phyloP scores from a whole-genome alignment of 2,329 filamentous ascomycete genomes.

The Claviceps spartinae region DNA sequence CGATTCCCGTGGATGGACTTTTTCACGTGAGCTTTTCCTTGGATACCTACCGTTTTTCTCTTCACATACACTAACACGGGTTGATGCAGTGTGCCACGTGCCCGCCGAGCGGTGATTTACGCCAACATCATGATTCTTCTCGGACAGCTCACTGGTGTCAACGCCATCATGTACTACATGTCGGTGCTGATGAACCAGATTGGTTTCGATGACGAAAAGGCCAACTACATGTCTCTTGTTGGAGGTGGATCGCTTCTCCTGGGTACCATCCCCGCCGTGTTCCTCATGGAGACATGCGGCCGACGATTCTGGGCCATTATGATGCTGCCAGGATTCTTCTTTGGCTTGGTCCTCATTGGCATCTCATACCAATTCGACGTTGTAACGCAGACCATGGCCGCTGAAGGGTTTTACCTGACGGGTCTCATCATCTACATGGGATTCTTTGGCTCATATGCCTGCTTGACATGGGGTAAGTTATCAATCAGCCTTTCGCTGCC shows the following conservation, averaged over 20 bases:
- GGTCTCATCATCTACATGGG: conserved; percentile 56
- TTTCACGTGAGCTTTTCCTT: conserved; percentile 34
- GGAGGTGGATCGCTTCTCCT: conserved; percentile 54
- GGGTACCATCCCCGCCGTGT: conserved; percentile 53
- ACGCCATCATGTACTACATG: conserved; percentile 64
- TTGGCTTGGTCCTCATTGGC: conserved; percentile 55
- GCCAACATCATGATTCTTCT: conserved; percentile 58
- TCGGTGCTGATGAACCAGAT: conserved; percentile 51
- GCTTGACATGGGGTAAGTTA: conserved; percentile 39
- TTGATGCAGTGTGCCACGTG: conserved; percentile 36
- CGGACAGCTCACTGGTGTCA: conserved; percentile 58
- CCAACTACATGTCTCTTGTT: conserved; percentile 64
- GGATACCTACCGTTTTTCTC: too few relatives aligned
- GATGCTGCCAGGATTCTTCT: conserved; percentile 59
- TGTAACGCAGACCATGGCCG: conserved; percentile 29
- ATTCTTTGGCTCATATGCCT: conserved; percentile 54
- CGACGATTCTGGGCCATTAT: conserved; percentile 62
- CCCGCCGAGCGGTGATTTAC: conserved; percentile 51
- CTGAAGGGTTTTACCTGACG: conserved; percentile 49
- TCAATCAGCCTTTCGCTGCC: too few relatives aligned
- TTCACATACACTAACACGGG: not conserved
- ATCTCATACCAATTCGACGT: conserved; percentile 44
- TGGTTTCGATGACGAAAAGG: conserved; percentile 46
- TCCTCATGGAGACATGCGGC: conserved; percentile 60
- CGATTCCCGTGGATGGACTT: conserved; percentile 61